Base-by-base conservation (phyloP, 371 early-diverging fungal genomes). In the Rhizopus microsporus region DNA sequence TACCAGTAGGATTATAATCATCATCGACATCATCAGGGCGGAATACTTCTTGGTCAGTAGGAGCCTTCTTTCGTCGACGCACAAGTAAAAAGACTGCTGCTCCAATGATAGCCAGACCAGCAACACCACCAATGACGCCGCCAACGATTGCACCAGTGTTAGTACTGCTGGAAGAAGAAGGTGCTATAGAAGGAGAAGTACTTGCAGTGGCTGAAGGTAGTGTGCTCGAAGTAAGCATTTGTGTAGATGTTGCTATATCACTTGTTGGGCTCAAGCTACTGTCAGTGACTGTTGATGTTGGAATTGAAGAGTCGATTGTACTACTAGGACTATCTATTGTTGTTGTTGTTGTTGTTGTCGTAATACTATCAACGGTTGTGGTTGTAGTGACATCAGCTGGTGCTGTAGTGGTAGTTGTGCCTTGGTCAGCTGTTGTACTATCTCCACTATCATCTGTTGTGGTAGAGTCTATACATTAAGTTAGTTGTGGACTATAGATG, bases 31-130 rank as follows among this genome's bases (percentile, higher is more conserved):
- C 42, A 38, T 70, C 51, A 29, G 75, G 75, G 31, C 54, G 50
- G 39, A 66, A 74, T 12, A 61, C 62, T 56, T 74, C 75, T 33
- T 61, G 63, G 34, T 72, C 70, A 29, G 51, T 58, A 10, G 55
- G 56, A 12, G 57, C 54, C 44, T 51, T 57, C 30, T 17, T 46
- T 23, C 15, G 17, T 43, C 56, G 51, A 17, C 67, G 63, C 12
- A 68, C n/a, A 6, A 70, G 47, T 0, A 68, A 60, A 48, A 74
- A 74, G 3, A 56, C 60, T 29, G 60, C 7, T 3, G 58, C 64
- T 29, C 66, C 66, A 45, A 66, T 45, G 7, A 61, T 15, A 8
- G 47, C 54, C 45, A 66, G 31, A n/a, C 33, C 45, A 15, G 61
- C 54, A 15, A 66, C 50, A 50, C 66, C 66, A 13, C 66, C 66